phyloP scores from a whole-genome alignment of 2,329 filamentous ascomycete species.

The Seiridium cupressi region DNA sequence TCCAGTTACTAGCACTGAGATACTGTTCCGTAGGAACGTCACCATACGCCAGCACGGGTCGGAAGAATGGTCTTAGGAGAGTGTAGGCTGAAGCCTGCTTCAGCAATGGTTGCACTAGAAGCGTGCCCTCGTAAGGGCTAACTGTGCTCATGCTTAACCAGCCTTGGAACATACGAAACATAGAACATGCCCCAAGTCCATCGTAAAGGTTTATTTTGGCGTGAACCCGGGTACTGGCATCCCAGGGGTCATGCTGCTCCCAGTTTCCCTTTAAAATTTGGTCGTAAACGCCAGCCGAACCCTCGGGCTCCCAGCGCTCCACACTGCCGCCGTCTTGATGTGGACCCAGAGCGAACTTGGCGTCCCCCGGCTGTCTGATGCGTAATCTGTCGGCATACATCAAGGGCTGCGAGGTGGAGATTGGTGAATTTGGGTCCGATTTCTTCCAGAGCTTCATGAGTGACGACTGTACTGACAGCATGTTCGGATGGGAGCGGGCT shows the following conservation, averaged over 20 bases:
- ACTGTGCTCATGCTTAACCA: conserved; percentile 81
- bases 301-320: conserved; percentile 70
- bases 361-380: conserved; percentile 68
- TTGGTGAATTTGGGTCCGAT: conserved; percentile 42
- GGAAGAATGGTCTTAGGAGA: conserved; percentile 82
- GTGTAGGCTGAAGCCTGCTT: conserved; percentile 75
- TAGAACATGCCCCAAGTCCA: conserved; percentile 76
- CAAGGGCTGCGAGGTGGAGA: conserved; percentile 55
- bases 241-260: conserved; percentile 82
- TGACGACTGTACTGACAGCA: conserved; percentile 59
- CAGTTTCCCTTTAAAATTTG: conserved; percentile 71
- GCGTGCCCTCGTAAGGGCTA: conserved; percentile 71
- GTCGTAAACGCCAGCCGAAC: conserved; percentile 67
- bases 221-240: conserved; percentile 65
- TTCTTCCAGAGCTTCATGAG: conserved; percentile 65
- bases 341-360: conserved; percentile 65
- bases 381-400: conserved; percentile 70
- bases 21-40: conserved; percentile 39
- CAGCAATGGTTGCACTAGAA: conserved; percentile 79
- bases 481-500: conserved; percentile 62
- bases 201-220: conserved; percentile 76
- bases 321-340: conserved; percentile 74
- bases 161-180: conserved; percentile 87
- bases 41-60: conserved; percentile 39
- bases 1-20: conserved; percentile 60